Evolutionary conservation across 2,329 filamentous ascomycete species (phyloP).

Genomic region (Stagonosporopsis cucurbitacearum): DNA sequence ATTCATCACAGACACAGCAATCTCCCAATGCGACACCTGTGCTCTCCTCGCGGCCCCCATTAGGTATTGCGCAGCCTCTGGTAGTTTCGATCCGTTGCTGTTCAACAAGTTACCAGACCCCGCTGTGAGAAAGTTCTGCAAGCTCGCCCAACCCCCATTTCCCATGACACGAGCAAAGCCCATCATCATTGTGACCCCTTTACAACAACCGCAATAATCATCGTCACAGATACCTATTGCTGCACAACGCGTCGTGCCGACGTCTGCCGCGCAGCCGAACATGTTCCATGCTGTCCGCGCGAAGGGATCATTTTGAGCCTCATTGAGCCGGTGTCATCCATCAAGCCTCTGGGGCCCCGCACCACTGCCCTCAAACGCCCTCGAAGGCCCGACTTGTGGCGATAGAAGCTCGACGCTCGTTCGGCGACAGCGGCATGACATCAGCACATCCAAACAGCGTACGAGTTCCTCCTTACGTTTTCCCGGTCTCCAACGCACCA

Average conservation of each 20-base stretch:
- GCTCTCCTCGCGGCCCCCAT: constrained; percentile 15
- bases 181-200: constrained; percentile 12
- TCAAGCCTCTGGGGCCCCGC: constrained; percentile 38
- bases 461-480: background rate
- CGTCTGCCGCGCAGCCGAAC: constrained; percentile 10
- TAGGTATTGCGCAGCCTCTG: constrained; percentile 6
- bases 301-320: constrained; percentile 18
- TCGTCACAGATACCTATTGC: constrained; percentile 9
- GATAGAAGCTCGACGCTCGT: constrained; percentile 11
- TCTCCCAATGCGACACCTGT: constrained; percentile 9
- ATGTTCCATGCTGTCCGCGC: constrained; percentile 20
- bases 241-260: constrained; percentile 19
- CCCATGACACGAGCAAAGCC: constrained; percentile 15
- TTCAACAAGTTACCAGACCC: constrained; percentile 13
- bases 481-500: background rate
- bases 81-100: constrained; percentile 17
- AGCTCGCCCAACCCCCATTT: constrained; percentile 18
- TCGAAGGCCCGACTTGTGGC: constrained; percentile 28
- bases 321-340: constrained; percentile 11
- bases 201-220: constrained; percentile 9
- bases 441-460: constrained; percentile 4
- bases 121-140: constrained; percentile 23
- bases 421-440: constrained; percentile 25
- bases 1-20: constrained; percentile 1
- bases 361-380: constrained; percentile 19